Percentiles rank a stretch among this genome's conserved stretches.
These are phyloP conservation scores for Umbelopsis sp. DNA, from an alignment of 192 early-diverging fungal genomes.

Conservation along the genomic window DNA sequence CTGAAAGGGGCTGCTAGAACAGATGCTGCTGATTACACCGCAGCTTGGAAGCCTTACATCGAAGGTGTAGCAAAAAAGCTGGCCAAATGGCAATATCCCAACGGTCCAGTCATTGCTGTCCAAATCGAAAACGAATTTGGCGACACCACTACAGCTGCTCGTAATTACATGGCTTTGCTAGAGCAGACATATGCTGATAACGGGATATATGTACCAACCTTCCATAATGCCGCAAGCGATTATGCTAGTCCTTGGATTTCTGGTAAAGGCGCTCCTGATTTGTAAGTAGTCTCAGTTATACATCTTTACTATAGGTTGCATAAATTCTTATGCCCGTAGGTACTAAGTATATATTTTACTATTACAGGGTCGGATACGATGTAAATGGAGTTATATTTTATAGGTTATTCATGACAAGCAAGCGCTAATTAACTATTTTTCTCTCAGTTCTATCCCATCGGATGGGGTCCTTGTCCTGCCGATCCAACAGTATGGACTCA, in stretches of 20 bases:
- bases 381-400: neutral
- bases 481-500: constrained; percentile 8
- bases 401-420: neutral
- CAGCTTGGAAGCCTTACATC: constrained; percentile 30
- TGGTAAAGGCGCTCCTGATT: constrained; percentile 22
- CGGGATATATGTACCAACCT: constrained; percentile 25
- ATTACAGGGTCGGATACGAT: constrained; percentile 20
- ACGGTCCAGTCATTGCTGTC: constrained; percentile 69
- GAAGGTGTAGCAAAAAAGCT: constrained; percentile 4
- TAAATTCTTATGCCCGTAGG: neutral
- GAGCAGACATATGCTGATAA: constrained; percentile 17
- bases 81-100: constrained; percentile 25
- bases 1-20: constrained; percentile 24
- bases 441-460: constrained; percentile 19
- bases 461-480: constrained; percentile 17
- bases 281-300: neutral
- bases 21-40: constrained; percentile 19
- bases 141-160: constrained; percentile 1
- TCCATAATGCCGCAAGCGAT: constrained; percentile 27
- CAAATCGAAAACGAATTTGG: constrained; percentile 80
- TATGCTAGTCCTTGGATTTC: constrained; percentile 20
- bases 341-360: neutral
- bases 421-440: neutral
- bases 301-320: neutral
- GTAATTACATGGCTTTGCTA: constrained; percentile 14